Evolutionary conservation across 1,139 yeast species (phyloP).

Genomic region (Blastobotrys malaysiensis): DNA sequence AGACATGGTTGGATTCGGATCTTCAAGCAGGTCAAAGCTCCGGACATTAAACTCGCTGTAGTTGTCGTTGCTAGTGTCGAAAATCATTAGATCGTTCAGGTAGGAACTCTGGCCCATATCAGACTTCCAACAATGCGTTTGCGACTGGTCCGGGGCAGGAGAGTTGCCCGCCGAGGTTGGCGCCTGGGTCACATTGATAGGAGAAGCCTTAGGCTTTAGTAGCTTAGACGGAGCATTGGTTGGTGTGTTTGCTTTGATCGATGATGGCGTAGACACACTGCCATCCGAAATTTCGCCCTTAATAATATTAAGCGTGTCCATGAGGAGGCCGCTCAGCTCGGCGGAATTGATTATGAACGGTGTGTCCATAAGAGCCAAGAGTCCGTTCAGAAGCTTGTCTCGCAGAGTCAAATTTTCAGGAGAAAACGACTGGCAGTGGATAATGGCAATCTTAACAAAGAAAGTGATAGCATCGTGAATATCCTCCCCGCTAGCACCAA

Average conservation of each 20-base stretch:
- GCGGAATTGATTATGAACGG: conserved; percentile 16
- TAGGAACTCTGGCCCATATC: conserved; percentile 14
- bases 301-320: conserved; percentile 25
- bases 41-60: conserved; percentile 38
- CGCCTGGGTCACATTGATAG: neutral
- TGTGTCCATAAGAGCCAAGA: conserved; percentile 40
- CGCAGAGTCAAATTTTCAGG: conserved; percentile 26
- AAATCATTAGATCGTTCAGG: conserved; percentile 32
- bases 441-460: conserved; percentile 52
- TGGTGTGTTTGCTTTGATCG: neutral
- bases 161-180: neutral
- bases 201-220: neutral
- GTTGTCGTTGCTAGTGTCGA: conserved; percentile 30
- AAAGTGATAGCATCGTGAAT: conserved; percentile 33
- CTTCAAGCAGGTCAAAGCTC: conserved; percentile 66
- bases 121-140: neutral
- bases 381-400: conserved; percentile 36
- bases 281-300: conserved; percentile 21
- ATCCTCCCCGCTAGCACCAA: conserved; percentile 18
- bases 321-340: conserved; percentile 23
- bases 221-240: neutral
- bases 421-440: conserved; percentile 37
- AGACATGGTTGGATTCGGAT: conserved; percentile 47
- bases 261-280: conserved; percentile 11
- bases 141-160: neutral